Conservation (phyloP, 2,329 filamentous ascomycete genomes). For the Fusarium abutilonis region DNA sequence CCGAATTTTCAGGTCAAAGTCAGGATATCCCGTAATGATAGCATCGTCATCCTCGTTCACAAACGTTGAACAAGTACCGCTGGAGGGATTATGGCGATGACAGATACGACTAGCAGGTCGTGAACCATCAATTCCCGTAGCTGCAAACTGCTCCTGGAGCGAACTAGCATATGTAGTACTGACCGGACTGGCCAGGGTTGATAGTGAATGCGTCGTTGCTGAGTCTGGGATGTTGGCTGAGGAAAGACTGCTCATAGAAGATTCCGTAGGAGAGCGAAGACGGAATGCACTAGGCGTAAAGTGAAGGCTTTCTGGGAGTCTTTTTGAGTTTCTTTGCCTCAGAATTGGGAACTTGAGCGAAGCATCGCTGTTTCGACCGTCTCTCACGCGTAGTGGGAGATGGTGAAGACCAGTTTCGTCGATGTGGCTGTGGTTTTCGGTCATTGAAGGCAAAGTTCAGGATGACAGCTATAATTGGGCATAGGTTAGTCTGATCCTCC, state of each 20-base stretch:
- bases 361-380: slow-evolving; percentile 25
- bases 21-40: slow-evolving; percentile 42
- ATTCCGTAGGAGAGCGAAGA: slow-evolving; percentile 51
- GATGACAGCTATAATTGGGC: neutral
- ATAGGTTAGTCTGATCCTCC: neutral
- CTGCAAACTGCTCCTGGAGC: slow-evolving; percentile 48
- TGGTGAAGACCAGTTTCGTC: slow-evolving; percentile 43
- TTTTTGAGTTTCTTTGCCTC: slow-evolving; percentile 27
- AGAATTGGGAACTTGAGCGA: slow-evolving; percentile 35
- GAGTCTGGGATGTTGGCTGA: slow-evolving; percentile 53
- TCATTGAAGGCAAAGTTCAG: slow-evolving; percentile 26
- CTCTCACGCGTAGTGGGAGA: slow-evolving; percentile 41
- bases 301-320: slow-evolving; percentile 48
- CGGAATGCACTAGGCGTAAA: slow-evolving; percentile 44
- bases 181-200: slow-evolving; percentile 50
- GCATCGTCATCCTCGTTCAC: slow-evolving; percentile 50
- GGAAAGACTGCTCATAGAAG: slow-evolving; percentile 52
- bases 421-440: slow-evolving; percentile 11
- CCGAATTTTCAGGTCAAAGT: slow-evolving; percentile 43
- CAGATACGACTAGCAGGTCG: slow-evolving; percentile 44
- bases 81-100: slow-evolving; percentile 50
- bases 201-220: slow-evolving; percentile 52
- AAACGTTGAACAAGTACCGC: slow-evolving; percentile 52
- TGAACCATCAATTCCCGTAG: slow-evolving; percentile 40
- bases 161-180: slow-evolving; percentile 51